Base-by-base conservation (phyloP, 2,329 filamentous ascomycete genomes). In the Stagonosporopsis rhizophila region DNA sequence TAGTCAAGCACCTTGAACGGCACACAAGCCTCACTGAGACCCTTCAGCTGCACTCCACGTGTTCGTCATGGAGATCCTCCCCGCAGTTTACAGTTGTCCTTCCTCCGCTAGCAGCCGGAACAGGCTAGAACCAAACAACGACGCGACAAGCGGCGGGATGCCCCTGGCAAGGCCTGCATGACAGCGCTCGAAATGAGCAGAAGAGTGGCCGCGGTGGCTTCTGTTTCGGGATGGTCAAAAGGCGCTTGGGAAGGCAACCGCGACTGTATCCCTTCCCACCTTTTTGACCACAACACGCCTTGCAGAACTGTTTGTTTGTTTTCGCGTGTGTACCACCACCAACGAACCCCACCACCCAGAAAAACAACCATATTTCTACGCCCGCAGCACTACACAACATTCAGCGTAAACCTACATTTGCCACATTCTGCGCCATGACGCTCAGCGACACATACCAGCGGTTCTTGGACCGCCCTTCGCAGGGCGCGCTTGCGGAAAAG, bases 391-490 rank as follows among this genome's bases (percentile, higher is more conserved):
- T 52, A 52, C 42, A 44, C 44, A 52, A 23, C 38, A 52, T 56
- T 48, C 39, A 46, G 47, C 19, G 51, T 17, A 47, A 41, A 20
- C 37, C 48, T 44, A 6, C 25, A 17, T 48, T 35, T 23, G 42
- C 47, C 25, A 52, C 19, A 27, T 17, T 40, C 25, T 48, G 61
- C 62, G 65, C 63, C 44, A 69, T 68, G 65, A 61, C 64, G 56
- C 67, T 68, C 47, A 62, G 61, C 65, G 70, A 62, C 66, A 81
- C 78, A 70, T 83, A 83, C 68, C 66, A 78, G 59, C 67, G 71
- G 6, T 83, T 81, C 65, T 71, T 83, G 52, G 75, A 74, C 55
- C 73, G 70, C 48, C 81, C 80, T 17, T 77, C 71, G 52, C 65
- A 75, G 44, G 73, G 71, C 44, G 76, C 74, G 37, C 77, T 83